Evolutionary conservation across 2,329 filamentous ascomycete species (phyloP).

Genomic region (Botrytis galanthina): DNA sequence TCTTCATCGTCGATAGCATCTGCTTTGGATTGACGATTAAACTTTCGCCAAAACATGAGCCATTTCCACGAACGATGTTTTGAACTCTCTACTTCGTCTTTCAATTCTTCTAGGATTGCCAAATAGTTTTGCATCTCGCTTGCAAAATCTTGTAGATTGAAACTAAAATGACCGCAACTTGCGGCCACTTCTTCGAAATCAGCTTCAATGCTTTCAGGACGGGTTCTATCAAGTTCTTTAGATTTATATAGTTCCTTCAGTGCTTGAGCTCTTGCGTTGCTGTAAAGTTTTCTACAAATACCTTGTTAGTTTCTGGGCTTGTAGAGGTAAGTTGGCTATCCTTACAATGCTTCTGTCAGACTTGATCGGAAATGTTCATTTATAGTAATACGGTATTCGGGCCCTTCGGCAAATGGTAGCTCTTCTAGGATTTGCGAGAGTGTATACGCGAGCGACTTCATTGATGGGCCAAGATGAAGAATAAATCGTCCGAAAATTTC

Average conservation of each 20-base stretch:
- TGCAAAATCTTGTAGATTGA: conserved; percentile 84
- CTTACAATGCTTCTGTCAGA: conserved; percentile 69
- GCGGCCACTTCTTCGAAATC: conserved; percentile 97
- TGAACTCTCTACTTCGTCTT: conserved; percentile 63
- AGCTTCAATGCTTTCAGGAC: conserved; percentile 74
- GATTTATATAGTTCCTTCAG: conserved; percentile 76
- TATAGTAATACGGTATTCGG: conserved; percentile 66
- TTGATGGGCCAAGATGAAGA: conserved; percentile 80
- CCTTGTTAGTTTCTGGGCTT: neutral
- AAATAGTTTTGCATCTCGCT: conserved; percentile 85
- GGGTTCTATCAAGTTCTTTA: conserved; percentile 67
- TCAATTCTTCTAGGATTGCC: conserved; percentile 80
- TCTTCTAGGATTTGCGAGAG: conserved; percentile 85
- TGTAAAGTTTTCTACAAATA: conserved; percentile 59
- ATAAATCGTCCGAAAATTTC: conserved; percentile 95
- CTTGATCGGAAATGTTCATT: conserved; percentile 80
- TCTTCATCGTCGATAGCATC: conserved; percentile 30
- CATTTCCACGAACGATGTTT: conserved; percentile 74
- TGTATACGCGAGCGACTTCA: conserved; percentile 93
- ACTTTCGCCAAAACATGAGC: conserved; percentile 71
- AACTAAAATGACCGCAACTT: conserved; percentile 96
- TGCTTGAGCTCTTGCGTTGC: conserved; percentile 70
- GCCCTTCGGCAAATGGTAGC: conserved; percentile 71
- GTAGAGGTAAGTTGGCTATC: neutral
- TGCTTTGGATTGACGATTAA: conserved; percentile 14